A percentile compares a stretch with the other conserved stretches of the same genome.
phyloP scores from a whole-genome alignment of 1,139 yeast species.

The Magnusiomyces clavatus region DNA sequence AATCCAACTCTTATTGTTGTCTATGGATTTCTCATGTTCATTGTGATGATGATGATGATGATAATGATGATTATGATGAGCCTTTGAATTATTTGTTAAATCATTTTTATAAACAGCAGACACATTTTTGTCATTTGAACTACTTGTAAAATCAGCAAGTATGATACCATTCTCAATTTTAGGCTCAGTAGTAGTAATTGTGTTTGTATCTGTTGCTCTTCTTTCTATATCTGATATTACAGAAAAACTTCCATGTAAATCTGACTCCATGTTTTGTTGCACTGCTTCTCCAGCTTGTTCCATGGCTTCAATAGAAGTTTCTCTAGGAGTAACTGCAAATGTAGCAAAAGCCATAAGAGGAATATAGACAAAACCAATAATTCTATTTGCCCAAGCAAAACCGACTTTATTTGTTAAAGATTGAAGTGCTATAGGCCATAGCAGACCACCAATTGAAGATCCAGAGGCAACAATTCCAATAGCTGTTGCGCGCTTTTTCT shows the following conservation, averaged over 20 bases:
- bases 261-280: not conserved
- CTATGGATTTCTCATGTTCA: too few species aligned
- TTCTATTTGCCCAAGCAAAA: slow-evolving; percentile 44
- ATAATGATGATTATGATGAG: too few species aligned
- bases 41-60: not conserved
- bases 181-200: not conserved
- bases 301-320: not conserved
- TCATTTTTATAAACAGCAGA: too few species aligned
- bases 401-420: slow-evolving; percentile 38
- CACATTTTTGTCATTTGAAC: too few species aligned
- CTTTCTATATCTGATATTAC: too few species aligned
- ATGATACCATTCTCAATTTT: not conserved
- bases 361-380: slow-evolving; percentile 38
- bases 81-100: too few species aligned
- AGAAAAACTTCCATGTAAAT: not conserved
- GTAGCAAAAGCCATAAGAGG: slow-evolving; percentile 35
- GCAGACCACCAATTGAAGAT: slow-evolving; percentile 56
- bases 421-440: slow-evolving; percentile 41
- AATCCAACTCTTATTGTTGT: not conserved
- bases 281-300: not conserved
- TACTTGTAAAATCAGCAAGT: slow-evolving; percentile 26
- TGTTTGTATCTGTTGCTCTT: too few species aligned
- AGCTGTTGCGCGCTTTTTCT: slow-evolving; percentile 48
- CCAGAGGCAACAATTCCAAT: slow-evolving; percentile 53
- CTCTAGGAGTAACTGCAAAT: slow-evolving; percentile 22